These are phyloP conservation scores for Cutaneotrichosporon sp. DNA, from an alignment of 1,284 basidiomycete genomes.

Conservation along the genomic window DNA sequence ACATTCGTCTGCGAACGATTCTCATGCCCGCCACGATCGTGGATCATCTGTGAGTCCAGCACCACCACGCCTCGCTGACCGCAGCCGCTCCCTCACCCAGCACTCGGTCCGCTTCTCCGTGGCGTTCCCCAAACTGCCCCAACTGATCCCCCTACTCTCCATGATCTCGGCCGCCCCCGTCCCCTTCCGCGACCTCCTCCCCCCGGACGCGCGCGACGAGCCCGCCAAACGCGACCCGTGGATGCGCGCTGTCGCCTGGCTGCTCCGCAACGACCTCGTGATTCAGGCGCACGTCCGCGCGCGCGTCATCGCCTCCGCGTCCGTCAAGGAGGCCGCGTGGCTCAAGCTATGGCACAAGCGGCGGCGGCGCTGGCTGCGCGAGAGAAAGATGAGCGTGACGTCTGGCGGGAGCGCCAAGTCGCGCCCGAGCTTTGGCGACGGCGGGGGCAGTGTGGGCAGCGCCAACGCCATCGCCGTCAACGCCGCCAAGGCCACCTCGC, in stretches of 20 bases:
- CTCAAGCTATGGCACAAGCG: slow-evolving; percentile 41
- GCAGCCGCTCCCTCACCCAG: slow-evolving; percentile 60
- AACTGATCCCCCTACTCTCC: slow-evolving; percentile 72
- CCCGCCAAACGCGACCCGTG: slow-evolving; percentile 62
- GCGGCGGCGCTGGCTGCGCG: slow-evolving; percentile 38
- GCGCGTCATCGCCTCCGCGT: slow-evolving; percentile 74
- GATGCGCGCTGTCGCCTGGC: slow-evolving; percentile 85
- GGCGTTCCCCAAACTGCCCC: slow-evolving; percentile 68
- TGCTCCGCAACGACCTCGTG: slow-evolving; percentile 82
- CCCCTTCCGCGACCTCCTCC: slow-evolving; percentile 60
- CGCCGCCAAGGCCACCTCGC: background rate
- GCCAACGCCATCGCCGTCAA: background rate
- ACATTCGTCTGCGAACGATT: slow-evolving; percentile 75
- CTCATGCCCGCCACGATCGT: slow-evolving; percentile 74
- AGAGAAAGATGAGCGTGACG: slow-evolving; percentile 15
- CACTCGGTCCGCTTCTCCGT: slow-evolving; percentile 66
- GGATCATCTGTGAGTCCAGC: slow-evolving; percentile 63
- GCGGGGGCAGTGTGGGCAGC: background rate
- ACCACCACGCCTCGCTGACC: background rate
- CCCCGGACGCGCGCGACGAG: slow-evolving; percentile 27
- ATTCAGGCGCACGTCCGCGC: slow-evolving; percentile 83
- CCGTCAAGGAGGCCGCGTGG: slow-evolving; percentile 65
- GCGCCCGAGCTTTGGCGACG: slow-evolving; percentile 16
- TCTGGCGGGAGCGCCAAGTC: background rate
- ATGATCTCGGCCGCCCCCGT: slow-evolving; percentile 67